Base-by-base conservation (phyloP, 441 rosid species). In the Gossypium schwendimanii region DNA sequence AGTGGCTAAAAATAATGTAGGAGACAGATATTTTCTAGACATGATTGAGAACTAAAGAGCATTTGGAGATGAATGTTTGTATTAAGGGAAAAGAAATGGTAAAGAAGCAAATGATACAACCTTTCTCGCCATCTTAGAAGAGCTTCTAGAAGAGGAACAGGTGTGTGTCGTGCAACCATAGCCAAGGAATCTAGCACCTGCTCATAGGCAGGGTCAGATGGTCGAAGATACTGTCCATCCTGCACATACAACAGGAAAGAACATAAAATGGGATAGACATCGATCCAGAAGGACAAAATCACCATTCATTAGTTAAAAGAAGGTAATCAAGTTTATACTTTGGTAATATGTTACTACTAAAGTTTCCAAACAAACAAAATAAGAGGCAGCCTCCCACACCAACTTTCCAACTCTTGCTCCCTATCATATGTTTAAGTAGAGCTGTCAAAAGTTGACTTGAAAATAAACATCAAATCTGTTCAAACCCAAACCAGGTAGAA, bases 201-300 rank as follows among this genome's bases (percentile, higher is more conserved):
- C 83, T 93, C 96, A 76, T 95, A 95, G 21, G 98, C 97, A 72
- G 99, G 99, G 76, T 93, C 94, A 47, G 96, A 88, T 70, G 98
- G 98, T 68, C 98, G 89, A 81, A 94, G 98, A 74, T 94, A 94
- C 76, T 92, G 98, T 62, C 97, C 98, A 88, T 95, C 98, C 98
- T 92, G 86, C 55, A 84, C 69, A 75, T 73, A 24, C 58, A 63
- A 75, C 71, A 71, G n/a, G 50, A 31, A 73, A 24, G 18, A 68
- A 70, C 36, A 69, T 72, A n/a, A 59, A 0, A 3, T 39, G 60
- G 49, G 39, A 79, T 28, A 58, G 67, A 26, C 28, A 59, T 70
- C 36, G 73, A 72, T 21, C 36, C 69, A 73, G 6, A 52, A 36
- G 33, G 28, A 28, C 28, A 69, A 18, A 45, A 54, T 8, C 33